Base-by-base conservation (phyloP, 2,329 filamentous ascomycete species). In the Pseudogymnoascus sp. region DNA sequence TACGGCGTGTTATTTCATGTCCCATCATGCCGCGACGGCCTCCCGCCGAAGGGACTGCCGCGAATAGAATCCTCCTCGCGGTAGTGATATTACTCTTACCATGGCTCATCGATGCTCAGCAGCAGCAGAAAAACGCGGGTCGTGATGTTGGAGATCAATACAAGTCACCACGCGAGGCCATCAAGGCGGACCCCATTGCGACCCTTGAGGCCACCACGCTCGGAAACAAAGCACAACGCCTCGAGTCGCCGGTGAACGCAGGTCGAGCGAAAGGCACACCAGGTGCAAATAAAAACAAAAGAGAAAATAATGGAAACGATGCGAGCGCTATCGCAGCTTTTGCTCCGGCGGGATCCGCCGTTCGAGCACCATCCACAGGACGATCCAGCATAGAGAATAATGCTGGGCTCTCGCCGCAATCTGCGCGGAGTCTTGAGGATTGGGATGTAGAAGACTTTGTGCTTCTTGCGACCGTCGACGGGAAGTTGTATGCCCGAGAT, bases 381-480 rank as follows among this genome's bases (percentile, higher is more conserved):
- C 79, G 81, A 75, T 84, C 83, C 78, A 83, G 82, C 68, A 75
- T 72, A 64, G 69, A 78, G 63, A 80, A 82, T 76, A 38, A 60
- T 60, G 82, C 83, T 76, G 87, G 86, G 72, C 82, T 89, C 77
- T 84, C 88, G 81, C 89, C 88, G 88, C 88, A 90, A 76, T 83
- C 36, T 64, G 93, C 92, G 93, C 93, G 93, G 87, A 96, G 89
- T 83, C 83, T 97, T 85, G 89, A 93, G 85, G 93, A 97, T 81
- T 97, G 93, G 93, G 91, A 97, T 89, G 93, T 97, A 80, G 93
- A 97, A 90, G 93, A 97, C 83, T 96, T 97, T 85, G 90, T 97
- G 80, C 91, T 99, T 82, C 83, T 99, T 89, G 93, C 95, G 90
- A 97, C 95, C 85, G 90, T 97, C 86, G 93, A 97, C 83, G 95